Conservation (phyloP, 1,284 basidiomycete genomes). For the Paramarasmius palmivorus region DNA sequence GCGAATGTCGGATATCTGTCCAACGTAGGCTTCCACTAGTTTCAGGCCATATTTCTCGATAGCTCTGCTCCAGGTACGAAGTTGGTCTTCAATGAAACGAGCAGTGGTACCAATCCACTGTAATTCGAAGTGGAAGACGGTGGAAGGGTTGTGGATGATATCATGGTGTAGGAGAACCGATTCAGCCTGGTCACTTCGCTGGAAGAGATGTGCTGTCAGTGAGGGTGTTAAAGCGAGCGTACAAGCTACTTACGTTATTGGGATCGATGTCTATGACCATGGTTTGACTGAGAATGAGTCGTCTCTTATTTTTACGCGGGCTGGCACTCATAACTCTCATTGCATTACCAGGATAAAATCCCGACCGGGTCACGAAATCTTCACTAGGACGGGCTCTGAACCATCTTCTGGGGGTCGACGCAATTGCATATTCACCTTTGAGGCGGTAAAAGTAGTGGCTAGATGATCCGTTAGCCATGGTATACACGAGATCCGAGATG, state of each 20-base stretch:
- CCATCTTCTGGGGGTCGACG: slow-evolving; percentile 69
- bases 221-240: background rate
- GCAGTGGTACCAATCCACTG: slow-evolving; percentile 98
- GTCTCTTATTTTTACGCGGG: slow-evolving; percentile 55
- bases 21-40: slow-evolving; percentile 90
- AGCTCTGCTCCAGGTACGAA: slow-evolving; percentile 82
- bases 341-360: slow-evolving; percentile 39
- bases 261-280: slow-evolving; percentile 88
- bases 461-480: slow-evolving; percentile 9
- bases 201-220: slow-evolving; percentile 15
- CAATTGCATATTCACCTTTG: slow-evolving; percentile 73
- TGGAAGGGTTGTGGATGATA: slow-evolving; percentile 88
- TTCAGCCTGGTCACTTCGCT: slow-evolving; percentile 87
- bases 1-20: slow-evolving; percentile 82
- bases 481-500: background rate
- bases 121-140: slow-evolving; percentile 93
- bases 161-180: slow-evolving; percentile 88
- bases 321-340: slow-evolving; percentile 35
- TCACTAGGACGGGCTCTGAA: slow-evolving; percentile 51
- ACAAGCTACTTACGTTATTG: slow-evolving; percentile 51
- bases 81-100: slow-evolving; percentile 90
- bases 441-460: slow-evolving; percentile 88
- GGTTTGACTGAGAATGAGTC: slow-evolving; percentile 81
- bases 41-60: slow-evolving; percentile 92
- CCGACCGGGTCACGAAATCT: slow-evolving; percentile 37